Evolutionary conservation across 768 basidiomycete species (phyloP).

Genomic region (Boletus rufocinnamomeus): DNA sequence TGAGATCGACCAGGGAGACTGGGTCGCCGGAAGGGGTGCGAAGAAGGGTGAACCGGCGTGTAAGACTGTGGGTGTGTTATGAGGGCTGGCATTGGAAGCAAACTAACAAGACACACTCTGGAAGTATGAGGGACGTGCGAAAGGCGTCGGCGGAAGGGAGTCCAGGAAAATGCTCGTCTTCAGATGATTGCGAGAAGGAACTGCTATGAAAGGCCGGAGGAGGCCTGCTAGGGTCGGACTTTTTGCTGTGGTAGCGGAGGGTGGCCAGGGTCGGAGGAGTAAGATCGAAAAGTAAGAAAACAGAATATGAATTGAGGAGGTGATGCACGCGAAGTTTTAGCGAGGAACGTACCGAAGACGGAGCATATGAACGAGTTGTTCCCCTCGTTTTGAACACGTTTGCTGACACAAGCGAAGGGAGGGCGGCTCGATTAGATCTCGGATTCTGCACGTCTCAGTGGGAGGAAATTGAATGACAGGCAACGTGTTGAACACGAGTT

Average conservation of each 20-base stretch:
- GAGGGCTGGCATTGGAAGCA: slow-evolving; percentile 9
- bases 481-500: slow-evolving; percentile 83
- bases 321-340: slow-evolving; percentile 29
- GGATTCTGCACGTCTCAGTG: slow-evolving; percentile 11
- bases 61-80: slow-evolving; percentile 52
- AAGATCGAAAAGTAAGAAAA: slow-evolving; percentile 22
- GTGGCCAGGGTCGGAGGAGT: slow-evolving; percentile 20
- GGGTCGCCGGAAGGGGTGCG: slow-evolving; percentile 68
- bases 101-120: slow-evolving; percentile 60
- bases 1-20: slow-evolving; percentile 63
- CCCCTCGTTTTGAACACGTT: slow-evolving; percentile 75
- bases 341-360: slow-evolving; percentile 72
- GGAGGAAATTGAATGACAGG: slow-evolving; percentile 40
- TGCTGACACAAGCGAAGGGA: slow-evolving; percentile 34
- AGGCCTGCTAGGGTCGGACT: slow-evolving; percentile 65
- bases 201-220: slow-evolving; percentile 40
- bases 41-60: slow-evolving; percentile 80
- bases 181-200: slow-evolving; percentile 34
- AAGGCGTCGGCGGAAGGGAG: slow-evolving; percentile 75
- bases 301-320: slow-evolving; percentile 28
- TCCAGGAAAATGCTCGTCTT: slow-evolving; percentile 48
- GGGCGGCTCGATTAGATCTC: slow-evolving; percentile 36
- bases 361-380: slow-evolving; percentile 53
- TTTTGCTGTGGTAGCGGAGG: slow-evolving; percentile 56
- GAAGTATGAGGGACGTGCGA: slow-evolving; percentile 83